A percentile compares a stretch with the other conserved stretches of the same genome.
Conservation (phyloP, 257 asterid genomes). For the Petunia secreta region DNA sequence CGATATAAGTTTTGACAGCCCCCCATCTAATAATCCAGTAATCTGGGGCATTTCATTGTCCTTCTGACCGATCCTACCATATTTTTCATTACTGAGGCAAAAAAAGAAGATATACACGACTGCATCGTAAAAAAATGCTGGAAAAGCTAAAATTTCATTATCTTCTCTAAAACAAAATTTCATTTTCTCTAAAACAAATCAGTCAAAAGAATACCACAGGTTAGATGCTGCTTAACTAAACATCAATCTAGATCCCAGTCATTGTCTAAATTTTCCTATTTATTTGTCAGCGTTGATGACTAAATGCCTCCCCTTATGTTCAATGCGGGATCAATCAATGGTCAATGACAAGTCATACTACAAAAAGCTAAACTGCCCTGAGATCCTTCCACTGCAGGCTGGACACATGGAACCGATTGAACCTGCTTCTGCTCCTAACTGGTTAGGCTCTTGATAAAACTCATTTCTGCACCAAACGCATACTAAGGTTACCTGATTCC, state of each 20-base stretch:
- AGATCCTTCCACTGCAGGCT: constrained; percentile 52
- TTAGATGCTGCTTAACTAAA: neutral
- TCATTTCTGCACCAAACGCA: constrained; percentile 77
- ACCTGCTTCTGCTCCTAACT: constrained; percentile 55
- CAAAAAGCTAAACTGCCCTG: constrained; percentile 29
- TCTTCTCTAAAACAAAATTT: constrained; percentile 16
- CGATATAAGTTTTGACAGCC: neutral
- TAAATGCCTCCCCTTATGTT: constrained; percentile 3
- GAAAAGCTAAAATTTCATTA: neutral
- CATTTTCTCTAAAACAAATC: constrained; percentile 19
- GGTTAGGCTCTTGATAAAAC: constrained; percentile 54
- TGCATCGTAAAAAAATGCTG: neutral
- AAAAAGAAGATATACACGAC: neutral
- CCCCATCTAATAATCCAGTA: constrained; percentile 4
- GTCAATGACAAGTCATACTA: constrained; percentile 4
- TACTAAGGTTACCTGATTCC: constrained; percentile 42
- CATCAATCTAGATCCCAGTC: constrained; percentile 14
- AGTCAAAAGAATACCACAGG: constrained; percentile 20
- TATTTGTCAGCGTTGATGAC: neutral
- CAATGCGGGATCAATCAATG: neutral
- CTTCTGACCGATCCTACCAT: neutral
- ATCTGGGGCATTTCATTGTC: neutral
- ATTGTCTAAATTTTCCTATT: neutral
- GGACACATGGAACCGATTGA: constrained; percentile 71
- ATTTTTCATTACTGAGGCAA: neutral